A percentile compares a stretch with the other conserved stretches of the same genome.
Conservation (phyloP, 768 basidiomycete species). For the Podaxis pistillaris region DNA sequence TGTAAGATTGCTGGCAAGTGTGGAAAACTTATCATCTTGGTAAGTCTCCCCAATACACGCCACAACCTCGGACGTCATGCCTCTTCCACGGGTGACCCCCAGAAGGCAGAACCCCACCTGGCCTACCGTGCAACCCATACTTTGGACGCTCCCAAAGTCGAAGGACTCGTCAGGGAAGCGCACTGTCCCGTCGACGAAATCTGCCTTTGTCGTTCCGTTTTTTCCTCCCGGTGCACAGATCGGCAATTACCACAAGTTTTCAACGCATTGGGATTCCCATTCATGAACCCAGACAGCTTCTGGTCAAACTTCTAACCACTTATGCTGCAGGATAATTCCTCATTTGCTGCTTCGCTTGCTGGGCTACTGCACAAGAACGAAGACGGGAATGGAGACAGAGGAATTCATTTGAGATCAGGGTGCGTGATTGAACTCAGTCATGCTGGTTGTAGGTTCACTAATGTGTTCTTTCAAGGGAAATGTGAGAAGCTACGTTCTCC, state of each 20-base stretch:
- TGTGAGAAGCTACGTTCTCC: no score
- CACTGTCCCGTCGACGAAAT: conserved; percentile 54
- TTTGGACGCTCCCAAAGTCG: conserved; percentile 59
- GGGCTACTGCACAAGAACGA: no score
- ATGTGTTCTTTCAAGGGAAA: no score
- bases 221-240: conserved; percentile 19
- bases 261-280: background rate
- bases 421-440: no score
- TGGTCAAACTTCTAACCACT: background rate
- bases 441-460: no score
- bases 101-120: conserved; percentile 77
- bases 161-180: conserved; percentile 62
- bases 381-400: no score
- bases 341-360: no score
- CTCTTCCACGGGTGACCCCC: conserved; percentile 61
- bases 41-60: conserved; percentile 21
- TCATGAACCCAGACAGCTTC: background rate
- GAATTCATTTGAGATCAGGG: no score
- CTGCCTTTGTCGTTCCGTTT: conserved; percentile 37
- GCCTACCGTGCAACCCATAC: conserved; percentile 72
- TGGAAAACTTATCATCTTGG: conserved; percentile 50
- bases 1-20: conserved; percentile 51
- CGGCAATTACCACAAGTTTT: conserved; percentile 11
- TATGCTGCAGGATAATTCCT: no score
- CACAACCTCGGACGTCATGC: background rate